phyloP scores from a whole-genome alignment of 2,329 filamentous ascomycete genomes.

The Cercospora sesami region DNA sequence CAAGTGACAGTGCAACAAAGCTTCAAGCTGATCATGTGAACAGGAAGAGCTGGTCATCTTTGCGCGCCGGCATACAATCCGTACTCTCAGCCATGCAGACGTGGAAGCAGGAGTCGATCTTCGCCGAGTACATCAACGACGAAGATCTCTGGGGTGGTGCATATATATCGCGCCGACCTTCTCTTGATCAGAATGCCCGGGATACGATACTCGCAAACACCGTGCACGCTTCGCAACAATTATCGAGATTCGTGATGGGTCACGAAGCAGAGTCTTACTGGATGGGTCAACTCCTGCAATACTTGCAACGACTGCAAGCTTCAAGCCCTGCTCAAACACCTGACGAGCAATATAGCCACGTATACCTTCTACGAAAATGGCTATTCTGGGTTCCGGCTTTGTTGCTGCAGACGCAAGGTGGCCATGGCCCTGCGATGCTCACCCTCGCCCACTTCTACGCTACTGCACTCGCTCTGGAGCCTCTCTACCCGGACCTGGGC shows the following conservation, averaged over 20 bases:
- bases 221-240: slow-evolving; percentile 45
- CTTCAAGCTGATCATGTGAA: slow-evolving; percentile 15
- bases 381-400: slow-evolving; percentile 92
- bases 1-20: too few relatives aligned
- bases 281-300: slow-evolving; percentile 51
- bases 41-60: slow-evolving; percentile 88
- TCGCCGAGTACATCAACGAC: slow-evolving; percentile 77
- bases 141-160: slow-evolving; percentile 51
- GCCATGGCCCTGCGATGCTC: slow-evolving; percentile 74
- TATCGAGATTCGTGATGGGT: slow-evolving; percentile 46
- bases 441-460: slow-evolving; percentile 92
- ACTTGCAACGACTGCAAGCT: slow-evolving; percentile 48
- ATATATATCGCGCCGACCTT: slow-evolving; percentile 25
- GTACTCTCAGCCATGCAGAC: slow-evolving; percentile 85
- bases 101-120: slow-evolving; percentile 87
- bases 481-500: slow-evolving; percentile 87
- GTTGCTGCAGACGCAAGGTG: slow-evolving; percentile 73
- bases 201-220: slow-evolving; percentile 42
- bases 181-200: slow-evolving; percentile 29
- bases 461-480: slow-evolving; percentile 81
- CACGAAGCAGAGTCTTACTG: slow-evolving; percentile 51
- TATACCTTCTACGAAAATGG: slow-evolving; percentile 87
- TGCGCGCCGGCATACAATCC: slow-evolving; percentile 87
- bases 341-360: slow-evolving; percentile 83
- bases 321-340: slow-evolving; percentile 53